Evolutionary conservation across 331 rosid species (phyloP).

Genomic region (Acacia concinna): DNA sequence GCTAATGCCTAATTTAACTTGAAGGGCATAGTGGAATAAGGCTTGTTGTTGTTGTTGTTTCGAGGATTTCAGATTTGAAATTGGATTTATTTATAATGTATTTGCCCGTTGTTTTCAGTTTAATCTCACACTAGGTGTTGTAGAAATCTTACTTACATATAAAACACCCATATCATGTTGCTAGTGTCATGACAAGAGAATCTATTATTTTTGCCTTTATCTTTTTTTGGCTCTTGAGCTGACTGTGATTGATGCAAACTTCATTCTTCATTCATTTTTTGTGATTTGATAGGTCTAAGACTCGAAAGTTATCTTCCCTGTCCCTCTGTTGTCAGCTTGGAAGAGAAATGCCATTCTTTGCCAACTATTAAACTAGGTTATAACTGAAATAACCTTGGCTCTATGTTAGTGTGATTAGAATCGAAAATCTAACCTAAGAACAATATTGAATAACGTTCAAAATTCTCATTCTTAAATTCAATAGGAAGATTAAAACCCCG

Average conservation of each 20-base stretch:
- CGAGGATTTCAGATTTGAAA: neutral
- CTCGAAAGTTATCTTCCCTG: neutral
- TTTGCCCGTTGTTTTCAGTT: neutral
- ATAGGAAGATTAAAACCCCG: neutral
- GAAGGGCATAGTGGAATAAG: neutral
- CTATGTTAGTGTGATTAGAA: neutral
- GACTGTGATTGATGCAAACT: neutral
- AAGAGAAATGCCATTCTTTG: neutral
- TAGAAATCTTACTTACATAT: neutral
- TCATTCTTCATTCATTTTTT: neutral
- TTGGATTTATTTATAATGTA: conserved; percentile 23
- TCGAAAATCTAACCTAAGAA: neutral
- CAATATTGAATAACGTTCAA: neutral
- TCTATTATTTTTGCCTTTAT: neutral
- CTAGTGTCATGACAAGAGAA: neutral
- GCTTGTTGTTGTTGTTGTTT: neutral
- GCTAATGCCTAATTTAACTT: neutral
- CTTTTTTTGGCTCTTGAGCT: neutral
- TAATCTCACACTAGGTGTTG: neutral
- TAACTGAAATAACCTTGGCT: neutral
- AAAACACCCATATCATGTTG: neutral
- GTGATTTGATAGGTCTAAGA: neutral
- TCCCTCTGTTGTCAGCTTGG: neutral
- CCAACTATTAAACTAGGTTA: neutral
- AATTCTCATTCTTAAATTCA: neutral